phyloP scores from a whole-genome alignment of 2,329 filamentous ascomycete genomes.

The Epichloe coenophiala region DNA sequence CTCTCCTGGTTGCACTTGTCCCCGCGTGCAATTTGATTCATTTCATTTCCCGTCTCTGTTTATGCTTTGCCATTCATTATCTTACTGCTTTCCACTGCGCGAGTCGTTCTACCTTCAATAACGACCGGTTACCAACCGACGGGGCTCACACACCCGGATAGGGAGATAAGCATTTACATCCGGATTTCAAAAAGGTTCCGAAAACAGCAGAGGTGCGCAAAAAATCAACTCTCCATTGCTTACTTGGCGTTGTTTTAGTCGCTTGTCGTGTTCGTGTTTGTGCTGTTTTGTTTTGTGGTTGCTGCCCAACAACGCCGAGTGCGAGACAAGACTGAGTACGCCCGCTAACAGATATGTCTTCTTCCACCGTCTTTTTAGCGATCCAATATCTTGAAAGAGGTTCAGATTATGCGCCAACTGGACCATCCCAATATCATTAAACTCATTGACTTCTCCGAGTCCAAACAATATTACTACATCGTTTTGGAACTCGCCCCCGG shows the following conservation, averaged over 20 bases:
- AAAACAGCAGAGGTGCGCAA: slow-evolving; percentile 90
- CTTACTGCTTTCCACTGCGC: slow-evolving; percentile 1
- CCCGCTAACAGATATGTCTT: slow-evolving; percentile 4
- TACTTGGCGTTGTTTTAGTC: slow-evolving; percentile 21
- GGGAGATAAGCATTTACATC: slow-evolving; percentile 87
- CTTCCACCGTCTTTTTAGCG: slow-evolving; percentile 40
- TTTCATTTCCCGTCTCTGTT: slow-evolving; percentile 9
- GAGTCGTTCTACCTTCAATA: neutral
- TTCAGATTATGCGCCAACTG: slow-evolving; percentile 94
- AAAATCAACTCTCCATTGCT: slow-evolving; percentile 18
- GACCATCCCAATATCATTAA: slow-evolving; percentile 95
- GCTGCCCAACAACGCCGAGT: neutral
- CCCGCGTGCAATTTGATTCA: slow-evolving; percentile 1
- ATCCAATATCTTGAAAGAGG: slow-evolving; percentile 95
- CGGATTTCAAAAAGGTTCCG: slow-evolving; percentile 87
- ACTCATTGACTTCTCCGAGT: slow-evolving; percentile 87
- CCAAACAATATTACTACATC: slow-evolving; percentile 92
- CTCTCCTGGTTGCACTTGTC: neutral
- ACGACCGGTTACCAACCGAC: slow-evolving; percentile 38
- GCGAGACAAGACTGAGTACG: neutral
- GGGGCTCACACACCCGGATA: slow-evolving; percentile 37
- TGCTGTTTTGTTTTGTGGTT: slow-evolving; percentile 12
- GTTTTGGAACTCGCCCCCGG: slow-evolving; percentile 78
- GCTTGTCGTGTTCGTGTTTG: slow-evolving; percentile 14
- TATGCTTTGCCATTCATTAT: slow-evolving; percentile 12